Evolutionary conservation across 257 asterid genomes (phyloP), one percentile per base, ranked within the genome.

Genomic region (Verbena officinalis): DNA sequence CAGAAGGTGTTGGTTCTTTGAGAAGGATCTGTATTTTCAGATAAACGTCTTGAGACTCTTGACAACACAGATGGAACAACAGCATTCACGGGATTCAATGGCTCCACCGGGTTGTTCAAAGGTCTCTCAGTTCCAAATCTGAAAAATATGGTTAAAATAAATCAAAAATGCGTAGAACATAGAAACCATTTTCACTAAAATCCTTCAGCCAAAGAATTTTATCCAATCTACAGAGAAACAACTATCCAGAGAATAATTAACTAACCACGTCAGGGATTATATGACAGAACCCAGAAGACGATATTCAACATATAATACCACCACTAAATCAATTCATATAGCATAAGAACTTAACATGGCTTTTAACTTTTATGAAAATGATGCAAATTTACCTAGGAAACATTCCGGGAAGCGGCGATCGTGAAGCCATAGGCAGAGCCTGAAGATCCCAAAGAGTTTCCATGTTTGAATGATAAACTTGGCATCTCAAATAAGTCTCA

Each of bases 401-500:
- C 74, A 79, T 73, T 55, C 86, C 87, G 3, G 88, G 81, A 61
- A 77, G 70, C 6, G 85, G 86, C 16, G 86, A 74, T 75, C 84
- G 79, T 2, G 89, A 65, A 61, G 97, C 82, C 64, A 90, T 79
- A 12, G 96, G 93, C 64, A 90, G 68, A 2, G 95, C 86, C 80
- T 90, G 97, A 52, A 90, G 83, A 81, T 87, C 96, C 97, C 92
- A 90, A 55, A 87, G 95, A 70, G 43, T 82, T 59, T 90, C 97
- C 95, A 90, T 85, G 4, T 87, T 66, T 5, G 95, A 84, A 79
- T 87, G 88, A 82, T 88, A 88, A 57, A 90, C 89, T 42, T 84
- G 97, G 61, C 97, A 87, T 75, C 96, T 85, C 90, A 87, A 79
- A 75, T 87, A 90, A 38, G 96, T 90, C 89, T 90, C 97, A 73